Conservation (phyloP, 2,329 filamentous ascomycete genomes). For the Microcera coccophila region DNA sequence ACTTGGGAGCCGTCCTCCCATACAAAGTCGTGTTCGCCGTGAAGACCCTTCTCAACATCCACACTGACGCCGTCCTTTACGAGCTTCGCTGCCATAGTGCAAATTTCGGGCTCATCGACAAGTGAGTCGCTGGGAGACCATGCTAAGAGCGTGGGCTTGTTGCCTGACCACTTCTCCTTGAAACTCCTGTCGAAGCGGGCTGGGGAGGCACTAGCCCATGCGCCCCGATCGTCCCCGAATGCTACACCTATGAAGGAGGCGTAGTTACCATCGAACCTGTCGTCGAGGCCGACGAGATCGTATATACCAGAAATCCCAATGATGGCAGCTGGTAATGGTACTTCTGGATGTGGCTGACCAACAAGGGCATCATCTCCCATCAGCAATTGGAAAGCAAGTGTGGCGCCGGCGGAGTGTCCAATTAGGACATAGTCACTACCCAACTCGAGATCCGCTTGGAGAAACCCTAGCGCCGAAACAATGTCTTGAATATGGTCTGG, state of each 20-base stretch:
- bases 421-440: conserved; percentile 51
- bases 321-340: conserved; percentile 48
- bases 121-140: conserved; percentile 47
- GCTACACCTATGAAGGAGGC: conserved; percentile 54
- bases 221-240: conserved; percentile 51
- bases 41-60: conserved; percentile 39
- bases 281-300: conserved; percentile 53
- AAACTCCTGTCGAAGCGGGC: conserved; percentile 42
- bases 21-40: conserved; percentile 59
- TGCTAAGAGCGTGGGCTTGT: conserved; percentile 38
- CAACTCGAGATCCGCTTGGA: conserved; percentile 46
- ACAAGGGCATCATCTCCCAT: conserved; percentile 39
- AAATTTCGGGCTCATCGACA: conserved; percentile 55
- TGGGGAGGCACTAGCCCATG: conserved; percentile 57
- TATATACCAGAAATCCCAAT: conserved; percentile 65
- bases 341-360: conserved; percentile 16
- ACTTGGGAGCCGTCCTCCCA: conserved; percentile 59
- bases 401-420: conserved; percentile 62
- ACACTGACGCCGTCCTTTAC: conserved; percentile 34
- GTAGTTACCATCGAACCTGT: conserved; percentile 48
- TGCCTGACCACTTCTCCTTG: conserved; percentile 34
- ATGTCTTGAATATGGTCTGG: conserved; percentile 60
- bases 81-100: conserved; percentile 51
- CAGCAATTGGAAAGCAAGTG: conserved; percentile 58
- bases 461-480: conserved; percentile 45